Conservation (phyloP, 1,139 yeast species). For the Kazachstania sp. region DNA sequence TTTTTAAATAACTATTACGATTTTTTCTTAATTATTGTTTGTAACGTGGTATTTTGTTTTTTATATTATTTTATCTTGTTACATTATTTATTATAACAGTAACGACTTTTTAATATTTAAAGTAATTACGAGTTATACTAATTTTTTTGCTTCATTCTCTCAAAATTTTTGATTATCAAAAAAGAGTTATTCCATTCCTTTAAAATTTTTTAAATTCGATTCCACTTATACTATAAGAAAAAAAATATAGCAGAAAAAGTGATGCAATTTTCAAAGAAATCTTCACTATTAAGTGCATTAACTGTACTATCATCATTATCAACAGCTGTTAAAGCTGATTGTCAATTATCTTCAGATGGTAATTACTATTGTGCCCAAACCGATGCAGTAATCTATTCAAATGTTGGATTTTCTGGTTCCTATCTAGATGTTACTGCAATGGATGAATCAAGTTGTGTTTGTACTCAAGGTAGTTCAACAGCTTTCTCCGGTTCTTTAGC, state of each 20-base stretch:
- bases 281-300: slow-evolving; percentile 5
- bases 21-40: too few species aligned
- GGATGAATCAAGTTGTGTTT: slow-evolving; percentile 58
- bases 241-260: not conserved
- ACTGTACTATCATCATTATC: slow-evolving; percentile 14
- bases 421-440: slow-evolving; percentile 64
- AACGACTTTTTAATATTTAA: too few species aligned
- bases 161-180: too few species aligned
- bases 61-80: too few species aligned
- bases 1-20: too few species aligned
- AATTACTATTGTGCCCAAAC: slow-evolving; percentile 77
- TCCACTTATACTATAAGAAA: not conserved
- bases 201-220: too few species aligned
- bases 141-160: not conserved
- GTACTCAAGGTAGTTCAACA: slow-evolving; percentile 39
- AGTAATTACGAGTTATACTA: too few species aligned
- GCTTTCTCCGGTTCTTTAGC: slow-evolving; percentile 69
- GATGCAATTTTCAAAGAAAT: slow-evolving; percentile 10
- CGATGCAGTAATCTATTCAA: slow-evolving; percentile 55
- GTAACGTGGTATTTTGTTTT: too few species aligned
- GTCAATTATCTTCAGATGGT: slow-evolving; percentile 45
- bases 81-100: too few species aligned
- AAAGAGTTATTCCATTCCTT: not conserved
- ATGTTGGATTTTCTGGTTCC: slow-evolving; percentile 73
- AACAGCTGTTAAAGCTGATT: slow-evolving; percentile 31